Evolutionary conservation across 2,329 filamentous ascomycete species (phyloP).

Genomic region (Colletotrichum falcatum): DNA sequence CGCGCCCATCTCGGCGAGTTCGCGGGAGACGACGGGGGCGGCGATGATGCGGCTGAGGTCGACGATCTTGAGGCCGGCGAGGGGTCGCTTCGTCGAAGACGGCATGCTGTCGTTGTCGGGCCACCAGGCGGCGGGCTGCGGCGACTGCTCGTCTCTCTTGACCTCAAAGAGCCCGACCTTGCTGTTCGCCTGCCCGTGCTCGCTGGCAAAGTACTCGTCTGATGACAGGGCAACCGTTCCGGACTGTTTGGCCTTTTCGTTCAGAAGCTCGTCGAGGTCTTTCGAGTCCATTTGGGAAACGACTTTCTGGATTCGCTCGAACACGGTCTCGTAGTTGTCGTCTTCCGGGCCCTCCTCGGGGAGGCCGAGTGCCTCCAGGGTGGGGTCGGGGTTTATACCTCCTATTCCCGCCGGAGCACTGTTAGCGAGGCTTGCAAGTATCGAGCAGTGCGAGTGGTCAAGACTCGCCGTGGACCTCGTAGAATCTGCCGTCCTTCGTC

Average conservation of each 20-base stretch:
- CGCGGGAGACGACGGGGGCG: constrained; percentile 56
- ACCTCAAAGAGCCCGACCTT: constrained; percentile 44
- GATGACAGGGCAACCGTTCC: constrained; percentile 46
- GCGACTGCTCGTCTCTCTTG: constrained; percentile 41
- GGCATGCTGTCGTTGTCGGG: constrained; percentile 44
- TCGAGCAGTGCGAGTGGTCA: too few relatives aligned
- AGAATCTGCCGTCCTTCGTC: constrained; percentile 44
- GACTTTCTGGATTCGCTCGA: constrained; percentile 29
- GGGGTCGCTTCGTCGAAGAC: constrained; percentile 52
- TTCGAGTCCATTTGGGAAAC: constrained; percentile 42
- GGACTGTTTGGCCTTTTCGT: constrained; percentile 44
- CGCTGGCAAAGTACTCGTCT: constrained; percentile 45
- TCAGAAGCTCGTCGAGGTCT: constrained; percentile 43
- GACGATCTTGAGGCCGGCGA: constrained; percentile 61
- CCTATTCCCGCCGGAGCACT: neutral
- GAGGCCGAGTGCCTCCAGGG: constrained; percentile 41
- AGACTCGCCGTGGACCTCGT: constrained; percentile 43
- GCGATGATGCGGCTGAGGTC: constrained; percentile 63
- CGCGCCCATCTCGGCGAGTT: constrained; percentile 59
- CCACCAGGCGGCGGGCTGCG: constrained; percentile 57
- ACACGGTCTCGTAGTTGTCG: constrained; percentile 44
- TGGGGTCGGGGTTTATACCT: constrained; percentile 42
- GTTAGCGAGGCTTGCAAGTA: neutral
- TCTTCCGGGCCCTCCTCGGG: constrained; percentile 40
- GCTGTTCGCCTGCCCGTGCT: constrained; percentile 45